Conservation (phyloP, 768 basidiomycete species). For the Asterophora lycoperdoides region DNA sequence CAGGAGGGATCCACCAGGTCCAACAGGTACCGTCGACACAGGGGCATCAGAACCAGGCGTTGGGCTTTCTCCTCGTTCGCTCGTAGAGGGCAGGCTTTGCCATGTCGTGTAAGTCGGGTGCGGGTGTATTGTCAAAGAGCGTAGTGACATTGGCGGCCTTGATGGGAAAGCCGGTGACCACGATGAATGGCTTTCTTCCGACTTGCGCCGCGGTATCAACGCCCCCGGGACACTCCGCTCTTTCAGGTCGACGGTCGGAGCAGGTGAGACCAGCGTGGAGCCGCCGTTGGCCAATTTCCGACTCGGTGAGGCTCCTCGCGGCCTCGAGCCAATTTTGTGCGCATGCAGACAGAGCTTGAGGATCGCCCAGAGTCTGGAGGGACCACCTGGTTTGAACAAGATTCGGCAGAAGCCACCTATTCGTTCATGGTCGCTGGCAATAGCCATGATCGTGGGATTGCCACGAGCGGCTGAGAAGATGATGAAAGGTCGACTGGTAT, state of each 20-base stretch:
- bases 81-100: slow-evolving; percentile 22
- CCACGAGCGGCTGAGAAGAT: slow-evolving; percentile 70
- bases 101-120: slow-evolving; percentile 36
- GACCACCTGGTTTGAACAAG: slow-evolving; percentile 86
- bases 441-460: slow-evolving; percentile 59
- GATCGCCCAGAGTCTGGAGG: slow-evolving; percentile 61
- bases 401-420: slow-evolving; percentile 88
- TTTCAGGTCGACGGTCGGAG: slow-evolving; percentile 3
- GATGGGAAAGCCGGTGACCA: slow-evolving; percentile 14
- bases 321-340: slow-evolving; percentile 42
- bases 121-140: slow-evolving; percentile 48
- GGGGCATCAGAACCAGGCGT: slow-evolving; percentile 23
- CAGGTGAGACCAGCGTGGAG: neutral
- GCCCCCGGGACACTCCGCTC: slow-evolving; percentile 2
- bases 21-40: slow-evolving; percentile 48
- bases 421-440: slow-evolving; percentile 67
- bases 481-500: slow-evolving; percentile 64
- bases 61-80: slow-evolving; percentile 23
- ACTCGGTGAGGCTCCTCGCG: slow-evolving; percentile 9
- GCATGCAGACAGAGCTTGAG: slow-evolving; percentile 62
- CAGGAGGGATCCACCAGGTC: slow-evolving; percentile 62
- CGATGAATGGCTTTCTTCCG: slow-evolving; percentile 38
- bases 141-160: slow-evolving; percentile 52
- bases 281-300: neutral
- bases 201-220: slow-evolving; percentile 37